Evolutionary conservation across 805 yeast genomes (phyloP), one percentile per base, ranked within the genome.

Genomic region (Yarrowia sp.): DNA sequence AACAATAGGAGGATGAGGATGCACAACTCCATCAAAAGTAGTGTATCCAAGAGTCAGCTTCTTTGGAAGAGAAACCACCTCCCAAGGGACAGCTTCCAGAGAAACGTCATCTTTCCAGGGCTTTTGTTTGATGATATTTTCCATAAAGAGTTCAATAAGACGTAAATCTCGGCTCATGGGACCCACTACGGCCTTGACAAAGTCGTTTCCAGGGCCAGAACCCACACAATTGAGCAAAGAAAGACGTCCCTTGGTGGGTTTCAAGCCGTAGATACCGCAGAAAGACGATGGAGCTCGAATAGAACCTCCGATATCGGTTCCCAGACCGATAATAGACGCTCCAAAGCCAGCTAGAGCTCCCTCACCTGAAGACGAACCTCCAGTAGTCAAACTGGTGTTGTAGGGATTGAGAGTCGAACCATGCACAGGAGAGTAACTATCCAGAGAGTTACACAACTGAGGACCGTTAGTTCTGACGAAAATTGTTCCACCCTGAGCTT

Each of bases 281-380:
- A 74, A 77, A 7, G 79, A 72, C 11, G 84, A 78, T 0, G 87
- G 87, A 63, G 78, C 76, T 63, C 87, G 74, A 42, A 84, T 76
- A 38, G 80, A 74, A 18, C 87, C 87, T 48, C 86, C 86, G 64
- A 83, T 80, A 69, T 84, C 87, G 13, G 82, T 76, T 3, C 85
- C 85, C 63, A 72, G 61, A 78, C 86, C 92, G 50, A 87, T 57
- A 75, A 79, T 76, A 8, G 83, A 76, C 3, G 83, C 84, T 65
- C 74, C 73, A 65, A 80, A 65, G 0, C 77, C 78, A 1, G 81
- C 68, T 38, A 84, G 71, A 8, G 84, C 83, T 15, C 81, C 84
- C 60, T 83, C 87, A 47, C 87, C 87, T 9, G 86, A 85, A n/a
- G 84, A 79, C 7, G 84, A 80, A 1, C 87, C 87, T 51, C 87